Evolutionary conservation across 805 yeast species (phyloP).

Genomic region (Brettanomyces naardenensis): DNA sequence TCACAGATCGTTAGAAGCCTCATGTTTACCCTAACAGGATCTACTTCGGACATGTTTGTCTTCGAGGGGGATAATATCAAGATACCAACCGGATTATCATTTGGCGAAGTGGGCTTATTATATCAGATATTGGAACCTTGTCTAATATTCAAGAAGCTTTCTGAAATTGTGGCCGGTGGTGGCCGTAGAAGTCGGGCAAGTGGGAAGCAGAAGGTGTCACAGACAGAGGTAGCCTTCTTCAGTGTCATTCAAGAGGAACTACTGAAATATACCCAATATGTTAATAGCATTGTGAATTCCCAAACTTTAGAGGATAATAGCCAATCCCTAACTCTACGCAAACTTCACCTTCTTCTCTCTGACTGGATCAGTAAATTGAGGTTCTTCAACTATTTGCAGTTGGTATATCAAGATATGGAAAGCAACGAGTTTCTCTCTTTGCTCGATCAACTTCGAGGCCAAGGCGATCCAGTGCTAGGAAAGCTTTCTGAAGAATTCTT

Average conservation of each 20-base stretch:
- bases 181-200: not conserved
- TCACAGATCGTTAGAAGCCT: conserved; percentile 35
- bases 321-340: not conserved
- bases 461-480: conserved; percentile 56
- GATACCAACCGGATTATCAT: conserved; percentile 32
- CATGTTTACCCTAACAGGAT: conserved; percentile 47
- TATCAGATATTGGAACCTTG: conserved; percentile 7
- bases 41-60: conserved; percentile 47
- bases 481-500: conserved; percentile 37
- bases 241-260: conserved; percentile 4
- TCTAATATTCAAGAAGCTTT: conserved; percentile 1
- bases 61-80: conserved; percentile 27
- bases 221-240: conserved; percentile 2
- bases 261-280: conserved; percentile 3
- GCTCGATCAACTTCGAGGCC: conserved; percentile 40
- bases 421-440: conserved; percentile 50
- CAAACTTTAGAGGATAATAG: not conserved
- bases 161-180: not conserved
- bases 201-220: not conserved
- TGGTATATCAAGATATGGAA: conserved; percentile 22
- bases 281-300: conserved; percentile 2
- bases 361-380: conserved; percentile 52
- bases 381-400: conserved; percentile 39
- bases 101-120: conserved; percentile 5
- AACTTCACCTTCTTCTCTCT: conserved; percentile 26